Evolutionary conservation across 140 eudicot genomes (phyloP), one percentile per base, ranked within the genome.

Genomic region (Flaveria floridana): DNA sequence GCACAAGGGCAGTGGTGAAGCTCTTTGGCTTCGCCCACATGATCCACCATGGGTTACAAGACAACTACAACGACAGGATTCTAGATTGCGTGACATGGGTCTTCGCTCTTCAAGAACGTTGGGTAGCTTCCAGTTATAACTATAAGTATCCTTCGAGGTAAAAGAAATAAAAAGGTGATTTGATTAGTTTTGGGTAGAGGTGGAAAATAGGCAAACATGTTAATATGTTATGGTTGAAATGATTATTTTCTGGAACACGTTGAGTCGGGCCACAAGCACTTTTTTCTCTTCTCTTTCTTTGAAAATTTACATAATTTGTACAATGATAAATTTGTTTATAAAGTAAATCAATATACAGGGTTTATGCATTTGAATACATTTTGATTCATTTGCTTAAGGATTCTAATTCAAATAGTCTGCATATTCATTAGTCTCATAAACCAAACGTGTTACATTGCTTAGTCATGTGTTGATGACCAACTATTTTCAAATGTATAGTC

Each of bases 21-120:
- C 83, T 25, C 92, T 89, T 53, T 89, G 95, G 92, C 81, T 92
- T 34, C 41, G 2, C 0, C 65, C 25, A 16, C 3, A 4, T 41
- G 98, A 92, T 83, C 96, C 96, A 63, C 88, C 95, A 63, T 92
- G 98, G 98, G 25, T 92, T 77, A 74, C 15, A 3, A 81, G 74
- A 77, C 96, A 92, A 44, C 82, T 92, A 51, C 52, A 75, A 21
- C 78, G 80, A 66, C 82, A 78, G 14, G 95, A 92, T 80, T 79
- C 95, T 63, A 81, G 85, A 78, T n/a, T 80, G 81, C 66, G 61
- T 21, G 80, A 46, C 56, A 65, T 23, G 41, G 30, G 51, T 30
- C 48, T n/a, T 41, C 50, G 41, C n/a, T 23, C 65, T 19, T 41
- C 50, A 65, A 23, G 70, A 34, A 59, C 61, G 37, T 42, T 37